Evolutionary conservation across 306 rosid species (phyloP).

Genomic region (Coriaria nepalensis): DNA sequence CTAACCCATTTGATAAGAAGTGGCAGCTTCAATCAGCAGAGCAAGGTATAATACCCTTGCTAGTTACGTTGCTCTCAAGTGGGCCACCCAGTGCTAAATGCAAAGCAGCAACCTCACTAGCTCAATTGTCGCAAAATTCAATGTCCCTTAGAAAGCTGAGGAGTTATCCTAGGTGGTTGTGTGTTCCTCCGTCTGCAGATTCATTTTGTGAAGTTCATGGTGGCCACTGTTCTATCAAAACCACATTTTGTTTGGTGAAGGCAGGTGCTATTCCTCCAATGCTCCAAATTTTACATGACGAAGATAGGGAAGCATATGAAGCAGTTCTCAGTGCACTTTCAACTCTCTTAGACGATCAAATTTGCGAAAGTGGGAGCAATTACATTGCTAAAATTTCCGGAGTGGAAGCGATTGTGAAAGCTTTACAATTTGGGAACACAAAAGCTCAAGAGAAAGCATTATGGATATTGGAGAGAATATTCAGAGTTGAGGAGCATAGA

Average conservation of each 20-base stretch:
- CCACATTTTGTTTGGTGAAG: slow-evolving; percentile 71
- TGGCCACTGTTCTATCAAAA: slow-evolving; percentile 46
- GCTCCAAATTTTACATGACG: slow-evolving; percentile 48
- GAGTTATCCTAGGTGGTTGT: slow-evolving; percentile 41
- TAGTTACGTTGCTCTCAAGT: slow-evolving; percentile 51
- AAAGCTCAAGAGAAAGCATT: slow-evolving; percentile 69
- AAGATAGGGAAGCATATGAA: slow-evolving; percentile 57
- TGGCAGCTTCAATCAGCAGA: slow-evolving; percentile 56
- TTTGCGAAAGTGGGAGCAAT: slow-evolving; percentile 62
- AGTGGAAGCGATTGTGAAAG: slow-evolving; percentile 41
- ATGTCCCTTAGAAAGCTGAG: slow-evolving; percentile 37
- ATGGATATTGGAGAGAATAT: slow-evolving; percentile 78
- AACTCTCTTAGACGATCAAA: slow-evolving; percentile 65
- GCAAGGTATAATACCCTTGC: slow-evolving; percentile 67
- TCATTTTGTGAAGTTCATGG: slow-evolving; percentile 67
- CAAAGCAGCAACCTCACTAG: slow-evolving; percentile 64
- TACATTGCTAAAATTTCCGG: slow-evolving; percentile 46
- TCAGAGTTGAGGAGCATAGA: slow-evolving; percentile 46
- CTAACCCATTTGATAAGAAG: slow-evolving; percentile 60
- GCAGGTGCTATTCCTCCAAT: slow-evolving; percentile 54
- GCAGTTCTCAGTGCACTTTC: slow-evolving; percentile 55
- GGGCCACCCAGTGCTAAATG: slow-evolving; percentile 41
- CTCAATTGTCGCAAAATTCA: slow-evolving; percentile 72
- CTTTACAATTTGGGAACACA: slow-evolving; percentile 35
- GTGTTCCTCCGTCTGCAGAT: slow-evolving; percentile 41